Evolutionary conservation across 805 yeast species (phyloP).

Genomic region (Suhomyces emberorum): DNA sequence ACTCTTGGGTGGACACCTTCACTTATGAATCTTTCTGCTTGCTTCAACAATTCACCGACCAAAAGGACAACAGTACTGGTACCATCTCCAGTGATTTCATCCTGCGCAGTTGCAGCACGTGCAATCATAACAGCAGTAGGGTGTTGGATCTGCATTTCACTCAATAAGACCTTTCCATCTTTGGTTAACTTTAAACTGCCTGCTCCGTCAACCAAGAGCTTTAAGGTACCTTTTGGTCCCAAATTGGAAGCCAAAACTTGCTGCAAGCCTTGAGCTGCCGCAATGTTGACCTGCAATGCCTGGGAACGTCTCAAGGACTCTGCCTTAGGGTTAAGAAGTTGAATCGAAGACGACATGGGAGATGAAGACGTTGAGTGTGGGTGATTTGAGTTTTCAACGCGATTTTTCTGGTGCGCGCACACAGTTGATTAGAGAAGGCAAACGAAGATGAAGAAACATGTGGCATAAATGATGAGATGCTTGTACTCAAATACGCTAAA

Average conservation of each 20-base stretch:
- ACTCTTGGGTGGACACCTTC: constrained; percentile 98
- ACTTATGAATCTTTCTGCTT: constrained; percentile 84
- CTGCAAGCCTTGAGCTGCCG: constrained; percentile 96
- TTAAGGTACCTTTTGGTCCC: constrained; percentile 96
- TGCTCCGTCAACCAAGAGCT: constrained; percentile 95
- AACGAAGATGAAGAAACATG: too few relatives aligned
- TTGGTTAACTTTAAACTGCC: constrained; percentile 94
- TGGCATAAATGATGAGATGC: too few relatives aligned
- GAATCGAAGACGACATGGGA: constrained; percentile 60
- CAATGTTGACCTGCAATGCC: constrained; percentile 90
- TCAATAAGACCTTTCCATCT: constrained; percentile 89
- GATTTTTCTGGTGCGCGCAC: constrained; percentile 5
- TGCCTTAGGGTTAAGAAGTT: constrained; percentile 93
- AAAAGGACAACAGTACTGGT: constrained; percentile 92
- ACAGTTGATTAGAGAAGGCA: too few relatives aligned
- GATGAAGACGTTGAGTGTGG: not conserved
- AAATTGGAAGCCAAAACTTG: constrained; percentile 85
- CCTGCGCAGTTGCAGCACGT: constrained; percentile 97
- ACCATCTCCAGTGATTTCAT: constrained; percentile 99
- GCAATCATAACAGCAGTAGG: constrained; percentile 60
- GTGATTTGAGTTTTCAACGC: constrained; percentile 6
- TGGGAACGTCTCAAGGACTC: constrained; percentile 95
- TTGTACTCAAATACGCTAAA: too few relatives aligned
- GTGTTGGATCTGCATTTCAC: constrained; percentile 89
- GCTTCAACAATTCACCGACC: constrained; percentile 92